Percentiles rank a stretch among this genome's conserved stretches.
These are phyloP conservation scores for Penicillium angulare DNA, from an alignment of 495 filamentous ascomycete genomes.

Conservation along the genomic window DNA sequence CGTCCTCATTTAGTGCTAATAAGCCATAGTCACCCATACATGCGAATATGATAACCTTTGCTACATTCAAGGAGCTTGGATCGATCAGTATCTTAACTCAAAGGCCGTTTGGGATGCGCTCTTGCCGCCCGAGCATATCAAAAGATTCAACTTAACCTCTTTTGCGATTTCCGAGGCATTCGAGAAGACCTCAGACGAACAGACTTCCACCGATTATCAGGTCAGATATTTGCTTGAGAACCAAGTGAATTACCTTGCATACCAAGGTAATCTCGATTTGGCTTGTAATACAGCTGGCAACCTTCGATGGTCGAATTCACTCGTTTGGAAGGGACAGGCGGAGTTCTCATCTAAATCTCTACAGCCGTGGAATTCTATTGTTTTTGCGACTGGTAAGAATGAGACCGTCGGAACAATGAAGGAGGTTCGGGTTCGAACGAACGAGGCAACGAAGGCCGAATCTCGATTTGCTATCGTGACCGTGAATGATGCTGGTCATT, in stretches of 20 bases:
- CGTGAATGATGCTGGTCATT: constrained; percentile 25
- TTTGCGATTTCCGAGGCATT: constrained; percentile 26
- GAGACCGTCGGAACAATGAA: constrained; percentile 21
- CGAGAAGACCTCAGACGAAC: constrained; percentile 21
- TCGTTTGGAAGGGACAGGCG: constrained; percentile 44
- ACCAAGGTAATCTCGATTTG: constrained; percentile 48
- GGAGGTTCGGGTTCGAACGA: constrained; percentile 14
- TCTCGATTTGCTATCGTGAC: constrained; percentile 30
- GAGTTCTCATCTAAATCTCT: constrained; percentile 38
- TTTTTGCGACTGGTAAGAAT: constrained; percentile 14
- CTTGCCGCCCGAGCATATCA: constrained; percentile 22
- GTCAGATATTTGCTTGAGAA: constrained; percentile 34
- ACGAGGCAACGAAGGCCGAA: not conserved
- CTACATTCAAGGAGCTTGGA: constrained; percentile 27
- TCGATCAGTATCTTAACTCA: constrained; percentile 38
- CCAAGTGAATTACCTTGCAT: constrained; percentile 39
- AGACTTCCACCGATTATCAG: constrained; percentile 20
- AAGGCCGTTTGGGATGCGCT: constrained; percentile 32
- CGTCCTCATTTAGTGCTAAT: no score
- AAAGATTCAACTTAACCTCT: constrained; percentile 25
- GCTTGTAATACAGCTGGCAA: constrained; percentile 47
- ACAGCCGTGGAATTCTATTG: constrained; percentile 31
- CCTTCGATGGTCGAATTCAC: constrained; percentile 35
- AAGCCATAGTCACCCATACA: constrained; percentile 27
- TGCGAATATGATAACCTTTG: constrained; percentile 38